Percentiles rank a stretch among this genome's conserved stretches.
These are phyloP conservation scores for Solanum hybrid DNA, from an alignment of 305 asterid genomes.

Conservation along the genomic window DNA sequence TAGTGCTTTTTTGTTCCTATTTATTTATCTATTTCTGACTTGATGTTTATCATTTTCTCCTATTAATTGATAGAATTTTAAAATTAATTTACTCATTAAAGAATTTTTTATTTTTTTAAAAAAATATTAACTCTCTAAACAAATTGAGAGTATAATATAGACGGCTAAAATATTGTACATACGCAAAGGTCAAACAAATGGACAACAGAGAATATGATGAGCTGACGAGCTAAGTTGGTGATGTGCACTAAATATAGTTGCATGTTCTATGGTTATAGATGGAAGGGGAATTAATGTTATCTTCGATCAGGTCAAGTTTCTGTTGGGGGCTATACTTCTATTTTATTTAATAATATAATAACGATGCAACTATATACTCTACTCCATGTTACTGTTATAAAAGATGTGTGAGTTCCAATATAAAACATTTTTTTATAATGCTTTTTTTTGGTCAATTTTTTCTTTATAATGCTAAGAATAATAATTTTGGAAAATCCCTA, in stretches of 20 bases:
- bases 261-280: not conserved
- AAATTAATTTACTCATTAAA: too few species aligned
- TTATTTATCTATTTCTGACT: too few species aligned
- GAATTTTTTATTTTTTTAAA: rapidly evolving
- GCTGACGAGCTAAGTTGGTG: not conserved
- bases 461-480: not conserved
- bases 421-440: not conserved
- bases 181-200: not conserved
- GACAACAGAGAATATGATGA: not conserved
- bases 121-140: too few species aligned
- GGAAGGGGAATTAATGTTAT: not conserved
- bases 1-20: too few species aligned
- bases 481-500: not conserved
- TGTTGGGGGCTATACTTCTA: not conserved
- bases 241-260: not conserved
- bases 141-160: not conserved
- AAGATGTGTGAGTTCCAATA: not conserved
- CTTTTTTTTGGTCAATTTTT: not conserved
- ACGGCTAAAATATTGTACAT: not conserved
- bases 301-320: not conserved
- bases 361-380: not conserved
- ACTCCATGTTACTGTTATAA: not conserved
- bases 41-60: too few species aligned
- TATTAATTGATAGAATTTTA: too few species aligned
- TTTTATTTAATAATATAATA: not conserved